phyloP scores from a whole-genome alignment of 2,329 filamentous ascomycete species.

The Colletotrichum lini region DNA sequence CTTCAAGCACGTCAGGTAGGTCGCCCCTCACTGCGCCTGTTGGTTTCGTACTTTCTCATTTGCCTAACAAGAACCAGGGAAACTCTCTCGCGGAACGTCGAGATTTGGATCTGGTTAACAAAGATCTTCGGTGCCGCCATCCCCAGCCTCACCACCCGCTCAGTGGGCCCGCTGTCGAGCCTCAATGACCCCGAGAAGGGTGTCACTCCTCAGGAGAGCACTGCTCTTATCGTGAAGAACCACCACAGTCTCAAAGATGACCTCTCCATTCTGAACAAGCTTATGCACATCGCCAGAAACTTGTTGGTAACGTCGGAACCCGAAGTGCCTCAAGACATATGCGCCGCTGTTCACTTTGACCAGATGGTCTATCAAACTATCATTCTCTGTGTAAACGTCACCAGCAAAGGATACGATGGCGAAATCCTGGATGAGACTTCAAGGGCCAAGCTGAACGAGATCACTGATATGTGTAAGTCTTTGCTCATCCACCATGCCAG shows the following conservation, averaged over 20 bases:
- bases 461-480: conserved; percentile 74
- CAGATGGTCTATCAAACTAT: conserved; percentile 77
- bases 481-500: not conserved
- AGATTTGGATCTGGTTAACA: conserved; percentile 76
- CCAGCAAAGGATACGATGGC: conserved; percentile 77
- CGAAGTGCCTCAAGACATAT: conserved; percentile 76
- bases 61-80: conserved; percentile 59
- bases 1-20: conserved; percentile 71
- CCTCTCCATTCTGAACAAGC: conserved; percentile 74
- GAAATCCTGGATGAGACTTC: conserved; percentile 73
- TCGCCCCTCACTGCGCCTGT: not conserved
- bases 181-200: conserved; percentile 69
- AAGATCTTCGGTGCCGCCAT: conserved; percentile 74
- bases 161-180: conserved; percentile 68
- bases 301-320: conserved; percentile 75
- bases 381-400: conserved; percentile 76
- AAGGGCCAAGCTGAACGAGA: conserved; percentile 71
- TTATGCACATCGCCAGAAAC: conserved; percentile 77
- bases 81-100: conserved; percentile 72
- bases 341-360: conserved; percentile 74
- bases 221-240: conserved; percentile 74
- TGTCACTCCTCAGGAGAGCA: conserved; percentile 74
- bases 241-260: conserved; percentile 73
- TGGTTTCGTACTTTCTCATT: conserved; percentile 16
- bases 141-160: conserved; percentile 71